phyloP scores from a whole-genome alignment of 2,329 filamentous ascomycete genomes.

The Zymoseptoria crescenta region DNA sequence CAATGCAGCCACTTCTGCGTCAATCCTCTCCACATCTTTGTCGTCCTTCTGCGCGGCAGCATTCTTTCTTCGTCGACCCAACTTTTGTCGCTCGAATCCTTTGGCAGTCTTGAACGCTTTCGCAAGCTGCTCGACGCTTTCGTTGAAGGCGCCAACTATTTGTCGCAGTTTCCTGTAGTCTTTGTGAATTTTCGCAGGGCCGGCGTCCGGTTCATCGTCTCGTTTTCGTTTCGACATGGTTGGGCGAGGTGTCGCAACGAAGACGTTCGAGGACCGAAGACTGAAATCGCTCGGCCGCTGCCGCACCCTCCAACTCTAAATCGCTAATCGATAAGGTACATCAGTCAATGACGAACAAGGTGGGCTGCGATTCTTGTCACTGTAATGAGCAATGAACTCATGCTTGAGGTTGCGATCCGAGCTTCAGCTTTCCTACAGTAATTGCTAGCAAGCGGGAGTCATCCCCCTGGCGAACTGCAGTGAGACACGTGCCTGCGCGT shows the following conservation, averaged over 20 bases:
- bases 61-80: constrained; percentile 53
- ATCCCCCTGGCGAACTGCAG: too few species aligned
- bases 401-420: too few species aligned
- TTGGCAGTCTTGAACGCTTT: constrained; percentile 65
- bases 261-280: neutral
- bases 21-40: constrained; percentile 49
- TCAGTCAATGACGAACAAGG: too few species aligned
- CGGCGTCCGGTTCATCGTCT: constrained; percentile 12
- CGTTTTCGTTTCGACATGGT: constrained; percentile 25
- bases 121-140: constrained; percentile 52
- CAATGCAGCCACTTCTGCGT: constrained; percentile 53
- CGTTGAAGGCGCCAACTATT: constrained; percentile 19
- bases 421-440: too few species aligned
- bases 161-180: constrained; percentile 15
- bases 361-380: too few species aligned
- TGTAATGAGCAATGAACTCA: too few species aligned
- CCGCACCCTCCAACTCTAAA: neutral
- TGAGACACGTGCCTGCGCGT: neutral
- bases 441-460: too few species aligned
- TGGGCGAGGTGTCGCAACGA: neutral
- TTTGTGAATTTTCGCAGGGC: constrained; percentile 24
- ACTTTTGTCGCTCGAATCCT: constrained; percentile 70
- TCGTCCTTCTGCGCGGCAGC: constrained; percentile 41
- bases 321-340: neutral
- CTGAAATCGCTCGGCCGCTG: neutral